Base-by-base conservation (phyloP, 2,329 filamentous ascomycete species). In the Fusarium ramigenum region DNA sequence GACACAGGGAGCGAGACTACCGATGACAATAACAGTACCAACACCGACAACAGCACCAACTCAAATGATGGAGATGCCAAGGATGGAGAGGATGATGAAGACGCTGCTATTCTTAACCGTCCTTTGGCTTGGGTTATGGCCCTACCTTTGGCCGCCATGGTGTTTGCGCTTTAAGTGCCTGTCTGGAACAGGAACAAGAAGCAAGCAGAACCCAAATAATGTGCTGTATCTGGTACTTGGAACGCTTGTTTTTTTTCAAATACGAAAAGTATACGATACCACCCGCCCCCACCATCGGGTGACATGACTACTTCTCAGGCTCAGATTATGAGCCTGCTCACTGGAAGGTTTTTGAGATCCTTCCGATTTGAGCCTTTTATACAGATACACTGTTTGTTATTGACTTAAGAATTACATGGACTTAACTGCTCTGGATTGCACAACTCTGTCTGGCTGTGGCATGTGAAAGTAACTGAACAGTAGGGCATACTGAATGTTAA, bases 41-140 rank as follows among this genome's bases (percentile, higher is more conserved):
- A 60, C 49, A 47, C 70, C 19, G 65, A 70, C 37, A 73, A 70
- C 57, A 73, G 57, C 60, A 76, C 69, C 37, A 70, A 66, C 36
- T 74, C 43, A 30, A 64, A 65, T 11, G 66, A 52, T 34, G 68
- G 72, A 12, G 77, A 79, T 59, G 70, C 75, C 37, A 66, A 78
- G 50, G 77, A 74, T 58, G 79, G 78, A 30, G 71, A 79, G 60
- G 77, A 76, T 46, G 79, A 78, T 39, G 73, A 79, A 60, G 77
- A 76, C 44, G 79, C 78, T 50, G 82, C 79, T 59, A 67, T 69
- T 37, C 60, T 79, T 49, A 75, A 72, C 42, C 75, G 71, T 47
- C 82, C 82, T 25, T 75, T 80, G 66, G 75, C 79, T 44, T 79
- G 80, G 78, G 80, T 75, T n/a, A 78, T 78, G 50, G 78, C 77